Conservation (phyloP, 805 yeast genomes). For the Myxozyma vanderwaltii region DNA sequence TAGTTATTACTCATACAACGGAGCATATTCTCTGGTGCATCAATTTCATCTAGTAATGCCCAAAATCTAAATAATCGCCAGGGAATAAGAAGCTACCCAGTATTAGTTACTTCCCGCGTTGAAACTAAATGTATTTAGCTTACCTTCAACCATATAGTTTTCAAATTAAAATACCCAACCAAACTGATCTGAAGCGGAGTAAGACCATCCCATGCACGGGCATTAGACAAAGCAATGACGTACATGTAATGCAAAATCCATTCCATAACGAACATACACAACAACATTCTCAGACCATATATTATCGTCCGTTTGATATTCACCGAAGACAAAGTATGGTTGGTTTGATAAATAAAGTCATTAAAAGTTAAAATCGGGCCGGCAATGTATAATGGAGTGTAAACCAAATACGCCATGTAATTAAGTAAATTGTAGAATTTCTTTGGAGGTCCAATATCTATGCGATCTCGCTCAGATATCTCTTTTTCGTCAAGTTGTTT, state of each 20-base stretch:
- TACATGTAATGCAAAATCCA: constrained; percentile 81
- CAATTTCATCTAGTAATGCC: constrained; percentile 89
- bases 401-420: constrained; percentile 74
- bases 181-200: constrained; percentile 91
- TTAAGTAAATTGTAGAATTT: constrained; percentile 63
- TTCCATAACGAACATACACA: constrained; percentile 88
- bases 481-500: constrained; percentile 24
- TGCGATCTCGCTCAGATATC: constrained; percentile 61
- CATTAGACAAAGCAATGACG: constrained; percentile 89
- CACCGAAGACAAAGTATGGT: constrained; percentile 61
- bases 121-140: neutral
- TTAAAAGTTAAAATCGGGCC: constrained; percentile 95
- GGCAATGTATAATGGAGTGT: constrained; percentile 89
- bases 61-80: constrained; percentile 95
- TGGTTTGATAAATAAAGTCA: constrained; percentile 76
- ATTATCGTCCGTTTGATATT: constrained; percentile 53
- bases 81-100: constrained; percentile 78
- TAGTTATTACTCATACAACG: constrained; percentile 94
- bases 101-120: too few species aligned
- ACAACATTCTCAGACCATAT: constrained; percentile 67
- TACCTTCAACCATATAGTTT: constrained; percentile 85
- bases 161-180: constrained; percentile 89
- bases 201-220: constrained; percentile 86
- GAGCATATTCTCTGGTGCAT: constrained; percentile 97
- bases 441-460: constrained; percentile 62